Evolutionary conservation across 164 flowering plant genomes (phyloP), one percentile per base, ranked within the genome.

Genomic region (Malania oleifera): DNA sequence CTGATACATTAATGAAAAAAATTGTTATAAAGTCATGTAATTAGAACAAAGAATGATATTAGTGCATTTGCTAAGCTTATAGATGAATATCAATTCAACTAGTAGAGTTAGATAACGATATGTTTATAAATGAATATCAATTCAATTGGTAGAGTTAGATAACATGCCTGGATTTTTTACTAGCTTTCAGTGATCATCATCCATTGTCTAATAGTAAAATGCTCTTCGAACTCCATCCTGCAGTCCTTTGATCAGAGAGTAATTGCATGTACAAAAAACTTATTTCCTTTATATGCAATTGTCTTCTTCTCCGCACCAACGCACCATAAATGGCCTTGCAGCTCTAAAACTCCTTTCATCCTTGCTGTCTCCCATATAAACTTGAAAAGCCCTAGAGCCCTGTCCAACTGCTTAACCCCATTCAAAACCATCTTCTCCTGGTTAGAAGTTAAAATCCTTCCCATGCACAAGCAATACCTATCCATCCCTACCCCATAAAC

Each of bases 251-350:
- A 35, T 78, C 73, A 78, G 37, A 70, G 57, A 56, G 57, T 70
- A 15, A 88, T 73, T 24, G 73, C 76, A 71, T 88, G 96, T 35
- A 88, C 27, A 27, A 81, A 81, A 72, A 73, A 86, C 23, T 29
- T 13, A 51, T 76, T 85, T 52, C 89, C 86, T 71, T 80, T 77
- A 47, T 85, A 89, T 18, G 64, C 59, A 20, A 86, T 20, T 3
- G 57, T 64, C 73, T 77, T 85, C 15, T 73, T 74, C 57, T 70
- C 75, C 23, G 84, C 82, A 31, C 83, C 89, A 23, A 83, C 60
- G 66, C 80, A 75, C 89, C 89, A 90, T 27, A 90, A 35, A 75
- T 90, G 97, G n/a, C 99, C 97, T 75, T 83, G 84, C 45, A 90
- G 53, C 73, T 78, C 82, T 65, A 93, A 62, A 52, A 7, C 54